Conservation (phyloP, 2,329 filamentous ascomycete species). For the Ophiocordyceps camponoti-floridani region DNA sequence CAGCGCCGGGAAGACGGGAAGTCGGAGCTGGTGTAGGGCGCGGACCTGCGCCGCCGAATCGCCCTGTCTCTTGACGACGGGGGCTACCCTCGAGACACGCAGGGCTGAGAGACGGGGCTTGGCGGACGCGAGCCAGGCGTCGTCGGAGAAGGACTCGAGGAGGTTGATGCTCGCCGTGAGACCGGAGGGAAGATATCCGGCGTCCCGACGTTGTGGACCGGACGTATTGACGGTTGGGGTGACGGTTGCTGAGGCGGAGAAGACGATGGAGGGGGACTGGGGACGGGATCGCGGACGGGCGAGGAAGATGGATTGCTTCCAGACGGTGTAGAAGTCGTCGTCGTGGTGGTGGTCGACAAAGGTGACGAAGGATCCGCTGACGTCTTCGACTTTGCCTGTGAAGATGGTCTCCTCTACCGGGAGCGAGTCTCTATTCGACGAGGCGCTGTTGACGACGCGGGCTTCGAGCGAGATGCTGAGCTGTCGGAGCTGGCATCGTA, state of each 20-base stretch:
- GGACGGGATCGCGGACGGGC: constrained; percentile 44
- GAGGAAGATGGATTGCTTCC: constrained; percentile 42
- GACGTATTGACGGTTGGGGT: constrained; percentile 24
- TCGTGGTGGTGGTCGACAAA: constrained; percentile 15
- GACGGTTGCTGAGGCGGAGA: constrained; percentile 42
- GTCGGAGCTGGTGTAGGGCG: constrained; percentile 41
- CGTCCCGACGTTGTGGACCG: not conserved
- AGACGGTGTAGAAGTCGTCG: constrained; percentile 32
- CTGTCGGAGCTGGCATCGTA: constrained; percentile 41
- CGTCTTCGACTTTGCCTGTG: constrained; percentile 30
- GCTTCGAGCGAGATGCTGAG: constrained; percentile 51
- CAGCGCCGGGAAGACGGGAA: constrained; percentile 49
- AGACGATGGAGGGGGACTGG: constrained; percentile 47
- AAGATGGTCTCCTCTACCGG: constrained; percentile 41
- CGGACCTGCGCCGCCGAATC: constrained; percentile 43
- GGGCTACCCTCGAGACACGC: constrained; percentile 57
- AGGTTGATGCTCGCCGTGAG: constrained; percentile 56
- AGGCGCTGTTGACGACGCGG: constrained; percentile 40
- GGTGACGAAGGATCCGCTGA: constrained; percentile 30
- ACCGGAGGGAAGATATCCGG: constrained; percentile 53
- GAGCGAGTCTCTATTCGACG: constrained; percentile 27
- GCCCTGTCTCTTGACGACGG: constrained; percentile 40
- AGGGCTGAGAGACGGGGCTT: constrained; percentile 54
- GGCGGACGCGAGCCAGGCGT: constrained; percentile 42
- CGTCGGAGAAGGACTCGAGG: constrained; percentile 53